Evolutionary conservation across 441 rosid species (phyloP), one percentile per base, ranked within the genome.

Genomic region (Erodium texanum): DNA sequence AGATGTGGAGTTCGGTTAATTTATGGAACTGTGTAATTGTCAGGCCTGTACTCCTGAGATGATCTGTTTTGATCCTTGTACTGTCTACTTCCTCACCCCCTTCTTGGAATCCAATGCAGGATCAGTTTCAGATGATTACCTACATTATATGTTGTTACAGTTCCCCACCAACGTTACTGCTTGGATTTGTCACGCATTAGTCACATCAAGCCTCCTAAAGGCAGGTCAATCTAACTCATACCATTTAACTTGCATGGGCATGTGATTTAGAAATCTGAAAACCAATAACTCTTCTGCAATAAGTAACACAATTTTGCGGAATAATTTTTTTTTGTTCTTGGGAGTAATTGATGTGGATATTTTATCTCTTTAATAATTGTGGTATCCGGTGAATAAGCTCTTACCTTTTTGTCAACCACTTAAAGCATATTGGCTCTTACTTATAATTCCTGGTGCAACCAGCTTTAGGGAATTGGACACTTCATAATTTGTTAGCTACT

Each of bases 151-250:
- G 99, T 67, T 93, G 59, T 75, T 86, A 72, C 97, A 93, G 77
- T 89, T 91, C 81, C 99, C 96, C 27, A 93, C 99, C 7, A 91
- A 93, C 77, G 76, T 93, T 75, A 91, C 97, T 70, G 99, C 79
- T n/a, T 93, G 99, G 99, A 83, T 91, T 65, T 93, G 97, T 77
- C 87, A 91, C 59, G 80, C 93, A 7, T 78, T 91, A 76, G 99
- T 91, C 78, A 93, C 97, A 1, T 91, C 99, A 67, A 91, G 92
- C 81, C 99, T 93, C 75, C 86, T 93, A 73, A 88, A 93, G 97
- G 98, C 90, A 89, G 70, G 95, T 79, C 72, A 69, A 68, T 75
- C 78, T 83, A 78, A 81, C 82, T 79, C 77, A 69, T 68, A 78
- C 66, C 56, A 58, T 69, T 76, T 69, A 72, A 64, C 68, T 76